Percentiles rank a stretch among this genome's conserved stretches.
These are phyloP conservation scores for Zoysia japonica DNA, from an alignment of 176 grass and related monocot species.

Conservation along the genomic window DNA sequence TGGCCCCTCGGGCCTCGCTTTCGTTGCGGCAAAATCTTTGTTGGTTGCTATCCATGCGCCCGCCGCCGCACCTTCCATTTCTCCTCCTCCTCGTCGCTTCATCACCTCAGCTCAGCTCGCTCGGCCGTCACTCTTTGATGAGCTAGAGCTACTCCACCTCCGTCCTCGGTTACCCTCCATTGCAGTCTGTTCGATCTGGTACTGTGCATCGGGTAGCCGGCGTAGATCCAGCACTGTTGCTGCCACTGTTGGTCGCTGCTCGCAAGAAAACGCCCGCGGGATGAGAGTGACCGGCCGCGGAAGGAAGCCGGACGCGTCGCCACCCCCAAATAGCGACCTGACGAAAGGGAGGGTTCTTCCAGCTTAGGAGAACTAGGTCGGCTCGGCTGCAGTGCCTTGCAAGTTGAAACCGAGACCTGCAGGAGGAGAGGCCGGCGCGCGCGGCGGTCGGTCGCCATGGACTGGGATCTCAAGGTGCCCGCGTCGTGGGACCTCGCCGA, in stretches of 20 bases:
- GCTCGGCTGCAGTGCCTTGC: no score
- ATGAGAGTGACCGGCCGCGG: slow-evolving; percentile 15
- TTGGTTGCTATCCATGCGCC: slow-evolving; percentile 7
- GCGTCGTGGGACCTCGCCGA: slow-evolving; percentile 62
- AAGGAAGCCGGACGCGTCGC: slow-evolving; percentile 15
- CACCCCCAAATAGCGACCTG: slow-evolving; percentile 25
- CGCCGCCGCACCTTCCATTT: slow-evolving; percentile 5
- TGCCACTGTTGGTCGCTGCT: not conserved
- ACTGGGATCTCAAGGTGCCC: slow-evolving; percentile 84
- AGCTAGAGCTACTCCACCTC: not conserved
- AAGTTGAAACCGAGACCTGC: no score
- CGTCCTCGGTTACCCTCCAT: not conserved
- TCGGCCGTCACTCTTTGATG: no score
- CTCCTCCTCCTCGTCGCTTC: not conserved
- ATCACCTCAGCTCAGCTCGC: not conserved
- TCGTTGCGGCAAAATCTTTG: slow-evolving; percentile 44
- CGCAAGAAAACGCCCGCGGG: slow-evolving; percentile 25
- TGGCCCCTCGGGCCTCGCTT: slow-evolving; percentile 24
- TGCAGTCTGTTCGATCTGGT: not conserved
- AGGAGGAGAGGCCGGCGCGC: not conserved
- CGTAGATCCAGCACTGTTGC: slow-evolving; percentile 12
- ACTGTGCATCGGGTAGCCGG: not conserved
- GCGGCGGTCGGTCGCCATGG: slow-evolving; percentile 48
- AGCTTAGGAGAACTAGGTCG: not conserved
- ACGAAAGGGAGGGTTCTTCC: not conserved